A percentile compares a stretch with the other conserved stretches of the same genome.
Conservation (phyloP, 2,329 filamentous ascomycete species). For the Scleromitrula shiraiana region DNA sequence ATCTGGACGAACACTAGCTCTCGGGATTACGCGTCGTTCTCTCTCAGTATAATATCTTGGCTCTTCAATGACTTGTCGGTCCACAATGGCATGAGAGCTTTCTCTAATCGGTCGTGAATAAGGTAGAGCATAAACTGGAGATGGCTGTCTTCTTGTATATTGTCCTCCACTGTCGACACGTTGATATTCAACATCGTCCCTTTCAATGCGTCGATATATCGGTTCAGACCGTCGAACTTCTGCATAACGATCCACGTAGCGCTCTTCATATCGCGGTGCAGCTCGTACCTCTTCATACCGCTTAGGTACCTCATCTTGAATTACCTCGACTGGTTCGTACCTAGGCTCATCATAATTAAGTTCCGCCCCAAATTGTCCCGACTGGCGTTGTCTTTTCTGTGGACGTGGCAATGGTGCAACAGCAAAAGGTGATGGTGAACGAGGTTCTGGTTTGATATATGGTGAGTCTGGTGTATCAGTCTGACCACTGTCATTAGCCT, state of each 20-base stretch:
- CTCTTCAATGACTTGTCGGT: constrained; percentile 23
- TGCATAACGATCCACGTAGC: constrained; percentile 20
- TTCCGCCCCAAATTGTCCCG: constrained; percentile 35
- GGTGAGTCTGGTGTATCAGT: constrained; percentile 40
- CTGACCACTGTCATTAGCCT: constrained; percentile 32
- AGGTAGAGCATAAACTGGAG: constrained; percentile 24
- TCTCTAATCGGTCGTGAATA: constrained; percentile 24
- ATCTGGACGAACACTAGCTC: constrained; percentile 43
- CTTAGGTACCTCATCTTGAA: constrained; percentile 15
- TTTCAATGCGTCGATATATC: constrained; percentile 23
- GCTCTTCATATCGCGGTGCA: constrained; percentile 16
- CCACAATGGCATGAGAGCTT: constrained; percentile 21
- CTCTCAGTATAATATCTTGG: constrained; percentile 39
- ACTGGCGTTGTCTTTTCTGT: constrained; percentile 47
- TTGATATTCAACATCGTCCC: constrained; percentile 24
- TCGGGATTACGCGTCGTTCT: constrained; percentile 27
- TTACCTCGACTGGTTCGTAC: constrained; percentile 31
- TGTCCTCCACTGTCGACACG: constrained; percentile 13
- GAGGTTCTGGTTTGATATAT: constrained; percentile 57
- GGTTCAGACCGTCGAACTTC: constrained; percentile 20
- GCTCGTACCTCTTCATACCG: constrained; percentile 17
- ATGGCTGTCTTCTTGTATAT: constrained; percentile 21
- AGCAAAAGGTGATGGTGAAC: constrained; percentile 51
- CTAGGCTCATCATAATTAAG: constrained; percentile 39
- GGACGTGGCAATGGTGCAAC: constrained; percentile 46